Base-by-base conservation (phyloP, 805 yeast genomes). In the Lipomyces japonicus region DNA sequence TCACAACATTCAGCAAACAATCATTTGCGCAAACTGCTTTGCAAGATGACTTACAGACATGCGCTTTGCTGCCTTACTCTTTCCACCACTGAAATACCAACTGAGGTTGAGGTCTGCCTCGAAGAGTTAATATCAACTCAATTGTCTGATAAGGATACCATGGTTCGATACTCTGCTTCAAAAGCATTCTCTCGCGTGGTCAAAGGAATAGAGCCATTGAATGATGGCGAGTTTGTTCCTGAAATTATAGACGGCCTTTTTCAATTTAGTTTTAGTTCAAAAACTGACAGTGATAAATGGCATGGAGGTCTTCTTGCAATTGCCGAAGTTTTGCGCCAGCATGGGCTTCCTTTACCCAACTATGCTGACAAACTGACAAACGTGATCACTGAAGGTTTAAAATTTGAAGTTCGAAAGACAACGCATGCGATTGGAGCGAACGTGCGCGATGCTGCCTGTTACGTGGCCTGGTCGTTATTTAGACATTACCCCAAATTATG, bases 381-480 rank as follows among this genome's bases (percentile, higher is more conserved):
- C 1, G 32, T 49, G 1, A 25, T 57, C 21, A 38, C 28, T n/a
- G 38, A 37, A 6, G 59, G 57, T 0, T 65, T 83, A 2, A 80
- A 75, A 51, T 75, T 85, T 44, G 83, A 82, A 49, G 86, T 82
- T 54, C 69, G 71, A 25, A 67, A 75, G 40, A 61, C 79, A 4
- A 76, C 80, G 0, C 69, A 71, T 21, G 69, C 80, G 0, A 64
- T 77, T 4, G 95, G 95, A 0, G 67, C 77, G 1, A 87, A 82
- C 58, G 75, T 91, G 1, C 74, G 95, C 50, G 97, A 90, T 65
- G 81, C 96, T 0, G 80, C 91, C 0, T 85, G 95, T 65, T 90
- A 84, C 61, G 78, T 86, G 0, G 68, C 80, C n/a, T 90, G 97
- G 97, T 77, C 95, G 0, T 46, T 84, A 16, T 73, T 78, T 31